Evolutionary conservation across 2,329 filamentous ascomycete species (phyloP).

Genomic region (Basipetospora sp.): DNA sequence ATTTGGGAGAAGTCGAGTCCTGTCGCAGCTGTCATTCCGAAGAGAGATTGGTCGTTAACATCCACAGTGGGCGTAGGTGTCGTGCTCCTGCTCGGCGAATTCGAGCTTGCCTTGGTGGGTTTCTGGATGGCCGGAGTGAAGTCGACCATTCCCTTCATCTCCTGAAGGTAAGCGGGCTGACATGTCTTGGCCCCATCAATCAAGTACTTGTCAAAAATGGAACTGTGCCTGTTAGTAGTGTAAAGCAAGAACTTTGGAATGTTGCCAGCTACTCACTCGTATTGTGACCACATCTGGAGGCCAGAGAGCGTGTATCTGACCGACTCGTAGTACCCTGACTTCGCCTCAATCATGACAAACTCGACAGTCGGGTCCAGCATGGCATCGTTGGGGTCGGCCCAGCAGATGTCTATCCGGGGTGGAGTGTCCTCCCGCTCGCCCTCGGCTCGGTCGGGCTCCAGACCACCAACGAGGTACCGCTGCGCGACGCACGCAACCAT

Average conservation of each 20-base stretch:
- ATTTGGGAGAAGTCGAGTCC: constrained; percentile 58
- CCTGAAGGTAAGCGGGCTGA: constrained; percentile 17
- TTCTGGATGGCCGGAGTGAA: background rate
- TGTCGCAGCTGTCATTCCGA: constrained; percentile 11
- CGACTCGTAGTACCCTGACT: constrained; percentile 62
- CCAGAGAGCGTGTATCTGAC: constrained; percentile 35
- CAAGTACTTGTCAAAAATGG: constrained; percentile 42
- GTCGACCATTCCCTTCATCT: background rate
- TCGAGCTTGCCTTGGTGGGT: no score
- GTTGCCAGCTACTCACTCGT: constrained; percentile 8
- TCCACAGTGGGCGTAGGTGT: no score
- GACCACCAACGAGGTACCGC: constrained; percentile 41
- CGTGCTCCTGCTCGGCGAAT: no score
- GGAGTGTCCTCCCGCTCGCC: constrained; percentile 23
- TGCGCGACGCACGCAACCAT: constrained; percentile 60
- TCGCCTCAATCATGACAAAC: constrained; percentile 66
- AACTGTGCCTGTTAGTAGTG: no score
- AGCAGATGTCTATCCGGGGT: constrained; percentile 63
- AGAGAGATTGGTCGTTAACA: no score
- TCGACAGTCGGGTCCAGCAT: constrained; percentile 53
- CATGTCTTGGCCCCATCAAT: constrained; percentile 28
- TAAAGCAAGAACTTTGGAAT: no score
- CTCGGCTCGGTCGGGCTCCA: constrained; percentile 36
- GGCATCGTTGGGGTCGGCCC: constrained; percentile 43
- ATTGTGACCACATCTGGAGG: constrained; percentile 4